These are phyloP conservation scores for Omphalotus olearius DNA, from an alignment of 1,284 basidiomycete species.

Conservation along the genomic window DNA sequence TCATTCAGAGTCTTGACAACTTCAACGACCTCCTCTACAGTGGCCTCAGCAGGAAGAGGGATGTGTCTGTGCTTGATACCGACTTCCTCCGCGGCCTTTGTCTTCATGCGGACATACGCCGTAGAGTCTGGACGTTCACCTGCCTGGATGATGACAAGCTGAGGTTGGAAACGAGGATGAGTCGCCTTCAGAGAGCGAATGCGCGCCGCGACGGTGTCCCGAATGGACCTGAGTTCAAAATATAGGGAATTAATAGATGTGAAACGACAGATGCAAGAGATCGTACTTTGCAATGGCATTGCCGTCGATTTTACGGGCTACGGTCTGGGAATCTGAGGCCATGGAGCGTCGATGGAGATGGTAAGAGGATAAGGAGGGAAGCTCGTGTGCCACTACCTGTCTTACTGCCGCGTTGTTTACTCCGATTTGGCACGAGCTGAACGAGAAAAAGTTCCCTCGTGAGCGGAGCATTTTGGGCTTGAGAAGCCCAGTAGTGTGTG, in stretches of 20 bases:
- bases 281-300: conserved; percentile 82
- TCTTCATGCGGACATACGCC: conserved; percentile 97
- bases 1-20: conserved; percentile 82
- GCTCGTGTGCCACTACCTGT: neutral
- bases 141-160: conserved; percentile 92
- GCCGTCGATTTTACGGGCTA: conserved; percentile 72
- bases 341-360: conserved; percentile 44
- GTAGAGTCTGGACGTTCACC: conserved; percentile 88
- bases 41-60: conserved; percentile 64
- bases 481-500: too few relatives aligned
- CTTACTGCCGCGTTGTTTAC: conserved; percentile 23
- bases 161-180: conserved; percentile 84
- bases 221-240: conserved; percentile 61
- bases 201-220: conserved; percentile 64
- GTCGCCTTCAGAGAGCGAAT: conserved; percentile 59
- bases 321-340: conserved; percentile 30
- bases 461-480: too few relatives aligned
- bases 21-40: conserved; percentile 75
- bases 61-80: conserved; percentile 90
- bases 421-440: conserved; percentile 3
- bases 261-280: conserved; percentile 12
- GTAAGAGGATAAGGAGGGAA: conserved; percentile 26
- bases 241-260: conserved; percentile 12
- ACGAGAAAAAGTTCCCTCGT: too few relatives aligned
- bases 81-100: conserved; percentile 92